Evolutionary conservation across 306 rosid species (phyloP).

Genomic region (Vigna mungo): DNA sequence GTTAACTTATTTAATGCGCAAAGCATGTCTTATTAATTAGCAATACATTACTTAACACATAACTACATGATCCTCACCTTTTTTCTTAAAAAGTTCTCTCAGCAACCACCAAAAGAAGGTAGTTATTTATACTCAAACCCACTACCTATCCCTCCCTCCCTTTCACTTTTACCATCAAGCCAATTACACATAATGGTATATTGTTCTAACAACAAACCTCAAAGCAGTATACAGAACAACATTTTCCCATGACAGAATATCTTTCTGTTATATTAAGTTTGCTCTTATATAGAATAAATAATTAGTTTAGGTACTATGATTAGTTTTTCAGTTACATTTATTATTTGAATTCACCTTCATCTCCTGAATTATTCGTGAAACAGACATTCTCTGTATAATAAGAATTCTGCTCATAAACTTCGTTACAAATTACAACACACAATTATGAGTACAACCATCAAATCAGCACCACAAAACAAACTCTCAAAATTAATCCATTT

Average conservation of each 20-base stretch:
- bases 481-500: constrained; percentile 38
- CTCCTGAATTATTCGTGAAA: too few relatives aligned
- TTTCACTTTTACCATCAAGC: too few relatives aligned
- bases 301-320: too few relatives aligned
- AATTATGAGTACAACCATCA: constrained; percentile 18
- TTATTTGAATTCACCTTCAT: too few relatives aligned
- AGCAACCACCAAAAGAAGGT: background rate
- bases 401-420: too few relatives aligned
- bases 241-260: background rate
- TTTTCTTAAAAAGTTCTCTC: background rate
- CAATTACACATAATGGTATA: background rate
- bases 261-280: too few relatives aligned
- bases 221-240: background rate
- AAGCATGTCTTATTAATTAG: constrained; percentile 6
- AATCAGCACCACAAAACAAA: constrained; percentile 2
- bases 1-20: constrained; percentile 6
- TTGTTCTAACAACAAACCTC: constrained; percentile 9
- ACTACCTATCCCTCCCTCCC: too few relatives aligned
- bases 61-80: background rate
- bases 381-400: too few relatives aligned
- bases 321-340: too few relatives aligned
- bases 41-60: background rate
- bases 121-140: background rate
- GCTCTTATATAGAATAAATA: too few relatives aligned
- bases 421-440: background rate